These are phyloP conservation scores for Scheffersomyces amazonensis DNA, from an alignment of 805 yeast genomes.

Conservation along the genomic window DNA sequence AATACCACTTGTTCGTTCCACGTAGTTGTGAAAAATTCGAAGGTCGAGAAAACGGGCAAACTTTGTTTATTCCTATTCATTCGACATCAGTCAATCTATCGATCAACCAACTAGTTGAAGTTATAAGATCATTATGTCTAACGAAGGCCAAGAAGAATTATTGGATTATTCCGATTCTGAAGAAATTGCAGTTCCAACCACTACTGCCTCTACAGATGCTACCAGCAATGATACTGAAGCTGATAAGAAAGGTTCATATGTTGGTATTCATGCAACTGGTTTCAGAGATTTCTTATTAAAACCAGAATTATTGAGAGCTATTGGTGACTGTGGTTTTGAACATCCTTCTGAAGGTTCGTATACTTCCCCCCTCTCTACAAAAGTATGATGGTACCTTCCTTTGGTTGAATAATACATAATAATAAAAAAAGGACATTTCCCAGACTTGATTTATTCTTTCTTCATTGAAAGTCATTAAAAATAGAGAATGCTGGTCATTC, in stretches of 20 bases:
- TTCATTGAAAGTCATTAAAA: too few relatives aligned
- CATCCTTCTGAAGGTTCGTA: constrained; percentile 98
- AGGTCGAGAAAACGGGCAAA: too few relatives aligned
- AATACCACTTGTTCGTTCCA: too few relatives aligned
- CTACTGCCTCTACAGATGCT: constrained; percentile 50
- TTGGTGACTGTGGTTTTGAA: constrained; percentile 98
- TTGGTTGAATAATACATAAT: background rate
- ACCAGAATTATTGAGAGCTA: constrained; percentile 96
- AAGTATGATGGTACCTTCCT: background rate
- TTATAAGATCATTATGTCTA: constrained; percentile 54
- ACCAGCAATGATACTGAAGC: constrained; percentile 52
- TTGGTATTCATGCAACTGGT: constrained; percentile 97
- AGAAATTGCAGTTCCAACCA: constrained; percentile 72
- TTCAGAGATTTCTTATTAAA: constrained; percentile 95
- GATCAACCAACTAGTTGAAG: background rate
- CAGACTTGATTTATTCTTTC: background rate
- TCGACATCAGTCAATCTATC: too few relatives aligned
- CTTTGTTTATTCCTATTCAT: too few relatives aligned
- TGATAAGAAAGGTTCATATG: constrained; percentile 94
- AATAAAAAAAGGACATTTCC: background rate
- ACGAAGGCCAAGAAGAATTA: constrained; percentile 98
- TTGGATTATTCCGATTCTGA: constrained; percentile 98
- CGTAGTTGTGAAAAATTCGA: too few relatives aligned
- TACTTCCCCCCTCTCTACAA: too few relatives aligned
- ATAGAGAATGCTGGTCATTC: background rate